Conservation (phyloP, 805 yeast genomes). For the Wickerhamomyces rabaulensis region DNA sequence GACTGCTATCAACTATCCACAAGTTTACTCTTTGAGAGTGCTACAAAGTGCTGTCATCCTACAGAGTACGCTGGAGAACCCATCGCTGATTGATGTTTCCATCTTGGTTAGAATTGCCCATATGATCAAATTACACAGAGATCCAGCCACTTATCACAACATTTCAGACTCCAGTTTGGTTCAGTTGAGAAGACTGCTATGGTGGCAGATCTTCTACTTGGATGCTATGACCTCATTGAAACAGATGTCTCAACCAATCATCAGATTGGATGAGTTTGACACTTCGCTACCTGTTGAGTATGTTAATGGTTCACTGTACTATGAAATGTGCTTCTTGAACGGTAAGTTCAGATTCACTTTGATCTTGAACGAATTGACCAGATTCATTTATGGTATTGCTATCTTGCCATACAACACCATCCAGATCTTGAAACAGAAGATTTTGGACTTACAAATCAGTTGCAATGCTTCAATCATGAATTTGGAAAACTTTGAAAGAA, state of each 20-base stretch:
- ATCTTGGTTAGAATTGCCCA: conserved; percentile 53
- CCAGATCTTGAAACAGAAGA: conserved; percentile 40
- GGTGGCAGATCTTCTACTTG: conserved; percentile 63
- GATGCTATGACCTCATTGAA: conserved; percentile 54
- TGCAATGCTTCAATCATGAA: conserved; percentile 45
- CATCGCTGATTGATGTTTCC: conserved; percentile 50
- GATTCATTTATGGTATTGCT: conserved; percentile 43
- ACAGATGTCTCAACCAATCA: conserved; percentile 49
- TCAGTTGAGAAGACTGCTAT: conserved; percentile 49
- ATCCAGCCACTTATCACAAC: conserved; percentile 49
- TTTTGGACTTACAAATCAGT: conserved; percentile 43
- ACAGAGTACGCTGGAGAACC: conserved; percentile 51
- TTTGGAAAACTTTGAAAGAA: conserved; percentile 31
- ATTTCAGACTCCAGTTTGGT: conserved; percentile 43
- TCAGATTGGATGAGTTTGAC: conserved; percentile 48
- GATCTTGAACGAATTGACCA: conserved; percentile 49
- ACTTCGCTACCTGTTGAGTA: conserved; percentile 49
- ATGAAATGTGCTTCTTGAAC: conserved; percentile 44
- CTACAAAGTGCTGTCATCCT: conserved; percentile 43
- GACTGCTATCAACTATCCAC: conserved; percentile 46
- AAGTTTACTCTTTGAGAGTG: conserved; percentile 35
- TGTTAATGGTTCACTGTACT: conserved; percentile 34
- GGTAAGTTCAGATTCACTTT: conserved; percentile 48
- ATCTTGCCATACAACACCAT: conserved; percentile 36
- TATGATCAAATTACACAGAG: conserved; percentile 50